A percentile compares a stretch with the other conserved stretches of the same genome.
Evolutionary conservation across 176 grass and related monocot species (phyloP).

Genomic region (Zea mays): DNA sequence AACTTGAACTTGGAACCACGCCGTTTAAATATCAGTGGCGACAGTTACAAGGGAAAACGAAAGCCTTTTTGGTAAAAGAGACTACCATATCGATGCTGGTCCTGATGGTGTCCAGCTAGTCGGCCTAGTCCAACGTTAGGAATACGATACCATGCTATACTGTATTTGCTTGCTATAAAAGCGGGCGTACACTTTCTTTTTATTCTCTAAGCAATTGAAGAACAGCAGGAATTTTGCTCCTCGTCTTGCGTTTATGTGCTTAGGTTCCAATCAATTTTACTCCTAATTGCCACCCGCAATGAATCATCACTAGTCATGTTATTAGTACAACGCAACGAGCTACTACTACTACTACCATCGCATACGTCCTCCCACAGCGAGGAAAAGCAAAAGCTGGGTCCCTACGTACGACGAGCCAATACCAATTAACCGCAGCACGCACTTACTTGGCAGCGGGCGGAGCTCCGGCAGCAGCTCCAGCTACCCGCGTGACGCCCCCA

Average conservation of each 20-base stretch:
- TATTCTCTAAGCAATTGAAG: too few relatives aligned
- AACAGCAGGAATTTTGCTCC: background rate
- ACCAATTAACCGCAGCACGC: background rate
- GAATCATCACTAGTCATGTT: too few relatives aligned
- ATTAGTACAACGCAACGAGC: background rate
- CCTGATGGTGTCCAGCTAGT: background rate
- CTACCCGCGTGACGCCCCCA: background rate
- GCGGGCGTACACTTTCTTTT: too few relatives aligned
- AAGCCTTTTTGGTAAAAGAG: background rate
- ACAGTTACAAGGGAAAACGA: background rate
- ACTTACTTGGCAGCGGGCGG: constrained; percentile 51
- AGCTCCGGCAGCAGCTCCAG: constrained; percentile 20
- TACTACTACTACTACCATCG: background rate
- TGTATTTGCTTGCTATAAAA: background rate
- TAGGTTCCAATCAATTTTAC: background rate
- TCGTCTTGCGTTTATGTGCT: too few relatives aligned
- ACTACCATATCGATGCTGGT: background rate
- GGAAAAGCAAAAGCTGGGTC: background rate
- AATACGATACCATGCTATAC: background rate
- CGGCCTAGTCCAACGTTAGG: too few relatives aligned
- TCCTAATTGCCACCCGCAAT: background rate
- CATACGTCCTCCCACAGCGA: background rate
- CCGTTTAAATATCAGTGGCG: background rate
- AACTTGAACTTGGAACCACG: background rate
- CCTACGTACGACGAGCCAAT: background rate